Evolutionary conservation across 148 eudicot genomes (phyloP), one percentile per base, ranked within the genome.

Genomic region (Amaranthus palmeri): DNA sequence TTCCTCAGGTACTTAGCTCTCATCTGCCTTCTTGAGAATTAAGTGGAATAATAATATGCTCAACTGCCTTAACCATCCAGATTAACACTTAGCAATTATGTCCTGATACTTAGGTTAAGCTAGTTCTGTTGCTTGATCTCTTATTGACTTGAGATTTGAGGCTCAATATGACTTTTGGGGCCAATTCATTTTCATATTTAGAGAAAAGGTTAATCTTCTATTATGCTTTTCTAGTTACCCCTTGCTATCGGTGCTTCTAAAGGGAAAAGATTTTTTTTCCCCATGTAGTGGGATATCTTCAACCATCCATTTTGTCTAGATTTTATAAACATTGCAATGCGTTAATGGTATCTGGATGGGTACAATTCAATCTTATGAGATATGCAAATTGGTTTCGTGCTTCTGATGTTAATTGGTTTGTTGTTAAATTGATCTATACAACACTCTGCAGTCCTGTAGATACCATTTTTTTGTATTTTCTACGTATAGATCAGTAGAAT

Each of bases 1-100:
- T 95, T 77, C 99, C 99, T 42, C 93, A 91, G 96, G 99, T 95
- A 77, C 58, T 74, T 77, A 65, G 64, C 56, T 67, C 73, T 50
- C 68, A 9, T 44, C 43, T 3, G 65, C 41, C 17, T 64, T 49
- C 14, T 52, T 61, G 36, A 55, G 46, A 73, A 25, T 25, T 25
- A 25, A 25, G 36, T 61, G 46, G 5, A 44, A 15, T 52, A 14
- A 17, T 36, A 41, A 55, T 67, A 17, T 52, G 36, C 57, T 36
- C 48, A 36, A 62, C 65, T 36, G 42, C 59, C 42, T 6, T 4
- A 41, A 25, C 54, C 41, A n/a, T 25, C 5, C 36, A 25, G 7
- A 42, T 13, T 41, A 11, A n/a, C 49, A 60, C 47, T 50, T 14
- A 17, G n/a, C 3, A 69, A n/a, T 50, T 72, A 0, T 51, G 54